Percentiles rank a stretch among this genome's conserved stretches.
phyloP scores from a whole-genome alignment of 306 rosid genomes.

The Corylus avellana region DNA sequence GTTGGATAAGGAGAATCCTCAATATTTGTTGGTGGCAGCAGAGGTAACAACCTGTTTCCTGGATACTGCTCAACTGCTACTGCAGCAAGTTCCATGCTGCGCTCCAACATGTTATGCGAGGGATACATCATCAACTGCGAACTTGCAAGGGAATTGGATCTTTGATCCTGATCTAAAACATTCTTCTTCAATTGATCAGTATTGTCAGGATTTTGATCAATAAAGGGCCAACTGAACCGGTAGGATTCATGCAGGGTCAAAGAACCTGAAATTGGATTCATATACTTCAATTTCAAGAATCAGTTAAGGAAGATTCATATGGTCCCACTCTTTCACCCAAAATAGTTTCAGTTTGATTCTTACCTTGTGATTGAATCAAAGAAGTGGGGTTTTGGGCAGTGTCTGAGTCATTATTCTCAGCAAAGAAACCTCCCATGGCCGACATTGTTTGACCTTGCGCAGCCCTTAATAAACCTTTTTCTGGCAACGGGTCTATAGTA shows the following conservation, averaged over 20 bases:
- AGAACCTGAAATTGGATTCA: conserved; percentile 49
- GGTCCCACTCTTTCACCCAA: conserved; percentile 28
- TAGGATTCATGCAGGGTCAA: conserved; percentile 25
- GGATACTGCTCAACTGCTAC: conserved; percentile 36
- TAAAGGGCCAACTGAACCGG: conserved; percentile 22
- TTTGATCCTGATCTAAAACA: conserved; percentile 6
- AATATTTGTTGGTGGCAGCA: conserved; percentile 33
- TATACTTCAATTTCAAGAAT: conserved; percentile 45
- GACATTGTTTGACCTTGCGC: conserved; percentile 64
- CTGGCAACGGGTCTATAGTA: conserved; percentile 38
- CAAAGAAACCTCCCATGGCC: conserved; percentile 41
- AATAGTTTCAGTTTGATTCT: conserved; percentile 9
- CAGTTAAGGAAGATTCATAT: conserved; percentile 27
- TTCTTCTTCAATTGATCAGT: not conserved
- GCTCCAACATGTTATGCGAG: not conserved
- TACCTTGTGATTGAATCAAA: conserved; percentile 38
- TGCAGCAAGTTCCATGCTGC: conserved; percentile 9
- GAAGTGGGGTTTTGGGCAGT: conserved; percentile 35
- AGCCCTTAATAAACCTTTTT: conserved; percentile 43
- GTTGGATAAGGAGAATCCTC: conserved; percentile 28
- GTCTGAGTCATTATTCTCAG: conserved; percentile 41
- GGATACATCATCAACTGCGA: not conserved
- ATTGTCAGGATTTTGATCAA: conserved; percentile 18
- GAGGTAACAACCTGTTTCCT: conserved; percentile 49
- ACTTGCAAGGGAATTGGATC: not conserved